phyloP scores from a whole-genome alignment of 768 basidiomycete genomes.

The Termitomyces sp. region DNA sequence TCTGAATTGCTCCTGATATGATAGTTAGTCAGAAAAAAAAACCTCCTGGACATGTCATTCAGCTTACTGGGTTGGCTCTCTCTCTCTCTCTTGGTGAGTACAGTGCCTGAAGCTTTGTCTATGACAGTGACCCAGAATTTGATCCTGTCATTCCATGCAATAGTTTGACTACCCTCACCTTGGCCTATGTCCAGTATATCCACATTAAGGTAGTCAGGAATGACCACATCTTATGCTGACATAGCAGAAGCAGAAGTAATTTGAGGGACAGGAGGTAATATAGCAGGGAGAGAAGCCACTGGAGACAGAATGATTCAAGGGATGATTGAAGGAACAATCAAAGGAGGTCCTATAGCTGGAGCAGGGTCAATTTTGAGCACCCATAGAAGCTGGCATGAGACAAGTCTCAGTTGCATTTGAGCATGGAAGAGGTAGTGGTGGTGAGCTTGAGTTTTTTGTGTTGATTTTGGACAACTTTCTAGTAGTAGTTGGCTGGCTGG shows the following conservation, averaged over 20 bases:
- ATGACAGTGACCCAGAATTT: neutral
- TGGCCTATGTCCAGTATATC: neutral
- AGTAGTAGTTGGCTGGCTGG: neutral
- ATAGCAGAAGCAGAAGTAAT: neutral
- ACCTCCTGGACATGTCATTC: neutral
- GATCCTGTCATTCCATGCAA: neutral
- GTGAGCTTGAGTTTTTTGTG: neutral
- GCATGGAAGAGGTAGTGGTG: too few relatives aligned
- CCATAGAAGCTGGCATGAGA: too few relatives aligned
- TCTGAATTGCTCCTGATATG: neutral
- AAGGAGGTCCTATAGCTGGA: too few relatives aligned
- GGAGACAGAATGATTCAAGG: neutral
- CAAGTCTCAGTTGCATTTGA: too few relatives aligned
- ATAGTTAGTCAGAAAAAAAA: neutral
- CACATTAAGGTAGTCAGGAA: neutral
- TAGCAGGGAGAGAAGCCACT: neutral
- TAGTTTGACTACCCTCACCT: neutral
- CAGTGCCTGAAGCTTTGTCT: neutral
- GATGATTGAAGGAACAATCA: too few relatives aligned
- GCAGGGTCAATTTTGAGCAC: too few relatives aligned
- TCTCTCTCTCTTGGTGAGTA: neutral
- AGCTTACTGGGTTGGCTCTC: neutral
- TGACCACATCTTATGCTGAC: neutral
- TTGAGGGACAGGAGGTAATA: too few relatives aligned
- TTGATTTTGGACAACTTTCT: neutral